These are phyloP conservation scores for Sextonia rubra DNA, from an alignment of 164 flowering plant species.

Conservation along the genomic window DNA sequence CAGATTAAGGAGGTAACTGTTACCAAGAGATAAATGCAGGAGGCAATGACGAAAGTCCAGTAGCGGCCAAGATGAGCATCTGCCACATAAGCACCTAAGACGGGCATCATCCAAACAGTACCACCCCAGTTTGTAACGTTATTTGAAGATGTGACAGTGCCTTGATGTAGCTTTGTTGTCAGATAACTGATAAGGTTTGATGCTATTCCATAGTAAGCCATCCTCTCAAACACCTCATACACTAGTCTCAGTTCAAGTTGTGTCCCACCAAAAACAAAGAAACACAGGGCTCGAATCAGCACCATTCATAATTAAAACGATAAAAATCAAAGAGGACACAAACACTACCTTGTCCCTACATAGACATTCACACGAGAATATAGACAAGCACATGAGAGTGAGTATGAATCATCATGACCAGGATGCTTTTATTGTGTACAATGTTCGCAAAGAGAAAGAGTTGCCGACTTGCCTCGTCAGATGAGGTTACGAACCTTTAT, in stretches of 20 bases:
- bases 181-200: slow-evolving; percentile 26
- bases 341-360: too few relatives aligned
- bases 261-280: not conserved
- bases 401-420: too few relatives aligned
- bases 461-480: too few relatives aligned
- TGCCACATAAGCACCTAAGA: slow-evolving; percentile 28
- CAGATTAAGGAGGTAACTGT: not conserved
- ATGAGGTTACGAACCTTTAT: too few relatives aligned
- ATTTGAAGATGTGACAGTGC: slow-evolving; percentile 25
- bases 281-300: not conserved
- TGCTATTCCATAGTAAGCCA: slow-evolving; percentile 31
- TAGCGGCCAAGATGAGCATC: slow-evolving; percentile 28
- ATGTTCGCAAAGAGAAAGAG: too few relatives aligned
- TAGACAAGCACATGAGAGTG: too few relatives aligned
- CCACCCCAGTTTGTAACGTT: slow-evolving; percentile 36
- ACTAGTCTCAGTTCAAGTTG: slow-evolving; percentile 4
- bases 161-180: slow-evolving; percentile 27
- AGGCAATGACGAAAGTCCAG: slow-evolving; percentile 24
- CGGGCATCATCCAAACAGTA: slow-evolving; percentile 26
- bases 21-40: slow-evolving; percentile 25
- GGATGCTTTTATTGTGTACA: too few relatives aligned
- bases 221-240: slow-evolving; percentile 31
- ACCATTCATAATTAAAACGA: not conserved
- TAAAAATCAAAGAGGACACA: not conserved
- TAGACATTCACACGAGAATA: too few relatives aligned